phyloP scores from a whole-genome alignment of 2,329 filamentous ascomycete genomes.

The Claviceps purpurea region DNA sequence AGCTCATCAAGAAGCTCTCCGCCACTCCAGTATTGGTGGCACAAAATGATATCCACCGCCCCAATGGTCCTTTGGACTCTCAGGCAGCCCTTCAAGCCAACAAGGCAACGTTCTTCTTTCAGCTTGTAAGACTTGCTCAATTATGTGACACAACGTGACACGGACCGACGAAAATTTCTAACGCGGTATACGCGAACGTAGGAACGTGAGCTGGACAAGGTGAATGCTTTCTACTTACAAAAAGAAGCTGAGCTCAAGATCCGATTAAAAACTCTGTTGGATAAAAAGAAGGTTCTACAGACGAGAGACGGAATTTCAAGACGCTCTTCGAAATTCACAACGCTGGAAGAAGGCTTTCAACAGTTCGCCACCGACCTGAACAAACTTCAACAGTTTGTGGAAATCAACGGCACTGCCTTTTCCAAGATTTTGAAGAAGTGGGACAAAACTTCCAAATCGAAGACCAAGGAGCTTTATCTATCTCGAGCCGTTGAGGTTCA shows the following conservation, averaged over 20 bases:
- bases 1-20: constrained; percentile 98
- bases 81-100: constrained; percentile 88
- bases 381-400: constrained; percentile 96
- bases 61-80: constrained; percentile 48
- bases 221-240: constrained; percentile 94
- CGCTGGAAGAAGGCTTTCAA: constrained; percentile 90
- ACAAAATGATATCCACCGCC: constrained; percentile 49
- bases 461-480: constrained; percentile 94
- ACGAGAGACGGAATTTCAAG: constrained; percentile 70
- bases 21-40: constrained; percentile 74
- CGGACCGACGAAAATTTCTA: not conserved
- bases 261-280: constrained; percentile 77
- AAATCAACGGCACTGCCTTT: constrained; percentile 94
- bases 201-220: constrained; percentile 97
- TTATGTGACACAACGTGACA: not conserved
- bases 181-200: constrained; percentile 22
- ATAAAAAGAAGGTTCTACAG: constrained; percentile 89
- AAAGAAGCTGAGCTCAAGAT: constrained; percentile 98
- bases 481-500: constrained; percentile 94
- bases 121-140: constrained; percentile 50
- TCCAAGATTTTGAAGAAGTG: constrained; percentile 99
- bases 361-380: constrained; percentile 95
- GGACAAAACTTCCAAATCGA: constrained; percentile 99
- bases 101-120: constrained; percentile 97
- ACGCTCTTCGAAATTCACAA: constrained; percentile 84